Conservation (phyloP, 2,329 filamentous ascomycete species). For the Fusarium zealandicum region DNA sequence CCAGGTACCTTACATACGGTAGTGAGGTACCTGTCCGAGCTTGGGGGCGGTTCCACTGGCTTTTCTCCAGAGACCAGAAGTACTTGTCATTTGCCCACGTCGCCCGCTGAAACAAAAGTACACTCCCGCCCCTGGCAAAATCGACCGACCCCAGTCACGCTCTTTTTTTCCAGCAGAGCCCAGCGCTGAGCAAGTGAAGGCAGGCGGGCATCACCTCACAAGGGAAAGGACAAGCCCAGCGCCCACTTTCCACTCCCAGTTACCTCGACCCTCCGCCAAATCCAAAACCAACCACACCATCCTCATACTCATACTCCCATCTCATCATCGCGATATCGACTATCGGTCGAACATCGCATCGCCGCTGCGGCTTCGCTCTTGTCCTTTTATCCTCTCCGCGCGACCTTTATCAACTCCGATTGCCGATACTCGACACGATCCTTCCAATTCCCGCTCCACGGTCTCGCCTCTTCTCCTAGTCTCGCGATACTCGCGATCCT, state of each 20-base stretch:
- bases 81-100: conserved; percentile 18
- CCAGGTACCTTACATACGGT: conserved; percentile 24
- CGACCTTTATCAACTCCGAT: conserved; percentile 22
- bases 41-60: conserved; percentile 21
- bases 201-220: conserved; percentile 30
- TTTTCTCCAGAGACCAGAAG: neutral
- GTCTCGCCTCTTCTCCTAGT: conserved; percentile 34
- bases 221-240: conserved; percentile 34
- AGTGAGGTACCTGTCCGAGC: conserved; percentile 23
- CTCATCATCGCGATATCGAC: conserved; percentile 37
- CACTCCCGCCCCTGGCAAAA: conserved; percentile 31
- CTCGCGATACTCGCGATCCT: conserved; percentile 38
- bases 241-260: conserved; percentile 39
- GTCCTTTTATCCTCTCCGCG: conserved; percentile 14
- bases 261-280: conserved; percentile 38
- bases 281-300: conserved; percentile 38
- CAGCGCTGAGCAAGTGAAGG: conserved; percentile 11
- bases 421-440: conserved; percentile 33
- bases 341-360: conserved; percentile 33
- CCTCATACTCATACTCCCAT: conserved; percentile 32
- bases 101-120: conserved; percentile 22
- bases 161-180: conserved; percentile 31
- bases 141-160: conserved; percentile 28
- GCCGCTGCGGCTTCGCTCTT: conserved; percentile 19
- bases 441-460: conserved; percentile 30